Evolutionary conservation across 2,329 filamentous ascomycete genomes (phyloP), one percentile per base, ranked within the genome.

Genomic region (Trichoderma koningii): DNA sequence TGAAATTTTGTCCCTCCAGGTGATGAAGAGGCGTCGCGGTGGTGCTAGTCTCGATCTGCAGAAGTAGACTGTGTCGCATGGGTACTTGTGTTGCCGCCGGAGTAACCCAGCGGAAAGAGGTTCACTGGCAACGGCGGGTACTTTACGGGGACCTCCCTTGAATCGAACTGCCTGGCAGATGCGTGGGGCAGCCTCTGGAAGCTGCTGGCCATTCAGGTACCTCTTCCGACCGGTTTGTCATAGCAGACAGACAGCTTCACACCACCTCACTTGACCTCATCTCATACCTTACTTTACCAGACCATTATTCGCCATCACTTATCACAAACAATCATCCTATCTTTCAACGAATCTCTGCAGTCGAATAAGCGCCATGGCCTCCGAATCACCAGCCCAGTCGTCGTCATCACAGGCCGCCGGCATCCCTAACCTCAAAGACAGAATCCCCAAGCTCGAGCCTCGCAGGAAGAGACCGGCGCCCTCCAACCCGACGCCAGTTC

Each of bases 401-500:
- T 51, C 66, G n/a, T 42, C 55, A 38, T 55, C 65, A 21, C 53
- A 53, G 38, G 60, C 67, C 28, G 57, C 73, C 12, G 63, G 71
- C 38, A 74, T 75, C 56, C 72, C 75, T 30, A 74, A 71, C 48
- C 73, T 78, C 30, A 85, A 82, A 71, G 78, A 85, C 71, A 82
- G 80, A 67, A 83, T 91, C 48, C 89, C 89, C 38, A 90, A 87
- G 73, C 82, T 92, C 67, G 84, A 89, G 72, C 87, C 89, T 34
- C 85, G 89, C 66, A 82, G 82, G 66, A 83, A 85, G 66, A 81
- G 83, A 66, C 73, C 79, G 66, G 75, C 79, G 67, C 77, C 82
- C 30, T 74, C 82, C 51, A 89, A 86, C 71, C 79, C 82, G 30
- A 78, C 80, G 28, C 89, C 92, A 67, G 82, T 90, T 52, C 93